Evolutionary conservation across 2,329 filamentous ascomycete species (phyloP).

Genomic region (Fusarium torreyae): DNA sequence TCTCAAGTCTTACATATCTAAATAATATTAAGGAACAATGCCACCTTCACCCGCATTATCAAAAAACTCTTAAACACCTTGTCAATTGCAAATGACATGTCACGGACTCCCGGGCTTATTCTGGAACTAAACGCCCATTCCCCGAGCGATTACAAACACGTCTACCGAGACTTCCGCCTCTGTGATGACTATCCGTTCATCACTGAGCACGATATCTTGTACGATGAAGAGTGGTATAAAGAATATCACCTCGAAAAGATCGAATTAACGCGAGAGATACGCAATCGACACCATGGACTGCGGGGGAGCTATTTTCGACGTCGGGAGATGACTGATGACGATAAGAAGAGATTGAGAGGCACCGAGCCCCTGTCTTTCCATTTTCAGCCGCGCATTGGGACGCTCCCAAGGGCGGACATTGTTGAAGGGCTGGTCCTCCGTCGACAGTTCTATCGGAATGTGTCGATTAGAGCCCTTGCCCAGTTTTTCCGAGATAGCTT

Average conservation of each 20-base stretch:
- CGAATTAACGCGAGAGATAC: not conserved
- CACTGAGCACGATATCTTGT: not conserved
- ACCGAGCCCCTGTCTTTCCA: not conserved
- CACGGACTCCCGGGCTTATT: not conserved
- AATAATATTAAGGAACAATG: not conserved
- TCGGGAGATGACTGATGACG: not conserved
- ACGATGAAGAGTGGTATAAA: not conserved
- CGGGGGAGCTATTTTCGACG: too few relatives aligned
- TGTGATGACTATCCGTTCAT: not conserved
- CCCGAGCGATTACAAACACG: not conserved
- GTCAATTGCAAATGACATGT: not conserved
- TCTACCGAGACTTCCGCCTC: not conserved
- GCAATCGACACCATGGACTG: not conserved
- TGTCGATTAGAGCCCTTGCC: not conserved
- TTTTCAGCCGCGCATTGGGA: too few relatives aligned
- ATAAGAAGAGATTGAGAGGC: not conserved
- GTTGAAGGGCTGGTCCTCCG: not conserved
- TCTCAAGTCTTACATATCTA: too few relatives aligned
- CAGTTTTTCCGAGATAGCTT: not conserved
- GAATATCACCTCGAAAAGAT: not conserved
- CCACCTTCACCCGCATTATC: not conserved
- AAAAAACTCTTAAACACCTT: not conserved
- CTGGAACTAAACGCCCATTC: not conserved
- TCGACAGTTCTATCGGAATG: not conserved
- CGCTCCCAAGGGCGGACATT: not conserved